Evolutionary conservation across 805 yeast genomes (phyloP), one percentile per base, ranked within the genome.

Genomic region (Saturnispora ahearnii): DNA sequence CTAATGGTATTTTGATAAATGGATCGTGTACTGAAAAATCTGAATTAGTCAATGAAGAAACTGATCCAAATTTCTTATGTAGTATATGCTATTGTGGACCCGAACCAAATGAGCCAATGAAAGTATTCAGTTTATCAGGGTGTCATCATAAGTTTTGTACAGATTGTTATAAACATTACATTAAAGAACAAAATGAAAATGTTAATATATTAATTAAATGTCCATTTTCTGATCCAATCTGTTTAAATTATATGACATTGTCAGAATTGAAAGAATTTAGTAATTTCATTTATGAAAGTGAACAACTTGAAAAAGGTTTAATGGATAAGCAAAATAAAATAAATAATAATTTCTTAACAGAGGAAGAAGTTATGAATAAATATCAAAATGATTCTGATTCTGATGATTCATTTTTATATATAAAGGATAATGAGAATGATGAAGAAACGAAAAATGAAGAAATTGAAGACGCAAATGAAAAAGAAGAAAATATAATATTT

Each of bases 101-200:
- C 28, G 59, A 60, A 0, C 53, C 53, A 15, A 59, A 58, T 49
- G 64, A 51, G 57, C 73, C 41, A 1, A 49, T 67, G 31, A 47
- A 52, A 8, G 64, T 68, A 2, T 86, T 79, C 57, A 64, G 73
- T 3, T 63, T 87, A 13, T 31, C 49, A 15, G 72, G 72, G 13
- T 93, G 98, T 64, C 74, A 73, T 8, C 96, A 91, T 63, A 70
- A 68, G 46, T 84, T 71, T 57, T 93, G 99, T 62, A 57, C 70
- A 2, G 68, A 67, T 11, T 91, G 99, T 63, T 90, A 84, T 62
- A 60, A 67, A 13, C 72, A 71, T 32, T 90, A 87, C 61, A 67
- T 84, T 18, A 59, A 67, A 6, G 77, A 73, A 45, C 71, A 73
- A 50, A 55, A 70, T 50, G 46, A 53, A 69, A 44, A 59, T 47